Evolutionary conservation across 2,329 filamentous ascomycete species (phyloP).

Genomic region (Penicillium hordei): DNA sequence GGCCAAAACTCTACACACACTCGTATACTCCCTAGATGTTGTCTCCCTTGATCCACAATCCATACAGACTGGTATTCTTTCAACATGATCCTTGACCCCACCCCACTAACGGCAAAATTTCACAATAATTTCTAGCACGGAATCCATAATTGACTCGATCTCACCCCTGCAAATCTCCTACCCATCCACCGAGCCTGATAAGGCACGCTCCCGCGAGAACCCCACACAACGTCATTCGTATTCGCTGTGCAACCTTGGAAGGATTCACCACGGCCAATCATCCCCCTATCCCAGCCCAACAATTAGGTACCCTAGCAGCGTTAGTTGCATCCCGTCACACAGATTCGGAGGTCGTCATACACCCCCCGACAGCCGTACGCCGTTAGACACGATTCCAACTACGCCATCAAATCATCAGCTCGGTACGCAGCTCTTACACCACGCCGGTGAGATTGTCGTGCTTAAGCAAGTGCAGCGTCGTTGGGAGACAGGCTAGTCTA

Average conservation of each 20-base stretch:
- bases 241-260: slow-evolving; percentile 18
- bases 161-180: background rate
- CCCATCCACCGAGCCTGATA: too few species aligned
- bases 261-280: slow-evolving; percentile 30
- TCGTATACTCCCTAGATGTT: slow-evolving; percentile 15
- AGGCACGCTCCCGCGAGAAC: slow-evolving; percentile 25
- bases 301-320: too few species aligned
- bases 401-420: slow-evolving; percentile 33
- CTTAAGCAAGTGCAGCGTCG: slow-evolving; percentile 14
- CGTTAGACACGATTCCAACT: slow-evolving; percentile 28
- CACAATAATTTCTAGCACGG: background rate
- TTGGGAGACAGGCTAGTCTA: slow-evolving; percentile 18
- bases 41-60: slow-evolving; percentile 24
- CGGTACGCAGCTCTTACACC: slow-evolving; percentile 31
- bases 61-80: too few species aligned
- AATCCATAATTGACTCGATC: background rate
- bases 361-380: slow-evolving; percentile 28
- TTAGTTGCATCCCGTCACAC: slow-evolving; percentile 20
- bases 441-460: slow-evolving; percentile 22
- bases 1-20: slow-evolving; percentile 20
- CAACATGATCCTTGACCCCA: background rate
- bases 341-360: slow-evolving; percentile 21
- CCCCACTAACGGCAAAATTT: background rate
- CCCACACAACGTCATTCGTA: slow-evolving; percentile 33
- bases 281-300: slow-evolving; percentile 13